Base-by-base conservation (phyloP, 169 alveolate species). In the Eimeria acervulina region DNA sequence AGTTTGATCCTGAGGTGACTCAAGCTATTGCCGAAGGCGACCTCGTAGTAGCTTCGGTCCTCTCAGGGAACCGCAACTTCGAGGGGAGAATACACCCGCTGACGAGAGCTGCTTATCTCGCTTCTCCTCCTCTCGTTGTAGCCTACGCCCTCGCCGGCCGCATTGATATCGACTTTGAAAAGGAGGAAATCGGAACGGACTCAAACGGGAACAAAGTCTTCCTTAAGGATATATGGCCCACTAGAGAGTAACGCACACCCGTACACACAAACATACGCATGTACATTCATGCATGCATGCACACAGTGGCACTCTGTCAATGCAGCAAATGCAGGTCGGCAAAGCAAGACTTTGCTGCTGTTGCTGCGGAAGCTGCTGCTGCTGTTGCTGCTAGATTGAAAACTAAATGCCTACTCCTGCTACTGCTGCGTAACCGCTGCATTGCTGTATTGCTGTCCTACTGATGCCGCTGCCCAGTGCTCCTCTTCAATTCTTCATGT, bases 51-150 rank as follows among this genome's bases (percentile, higher is more conserved):
- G 98, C 99, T 21, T 99, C 99, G 36, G 99, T 99, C 7, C 98
- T 99, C 28, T 98, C 99, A 21, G 99, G 99, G 61, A 99, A 99
- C 97, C 93, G 99, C 90, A 99, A 99, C 98, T 99, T 99, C 96
- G 99, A 99, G 97, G 99, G 99, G 12, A 96, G 99, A 52, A 99
- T 99, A 31, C 99, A 99, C 97, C 99, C 99, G 21, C 97, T 97
- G 78, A 98, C 99, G 38, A 97, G 99, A 81, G 99, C 99, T 61
- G 99, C 99, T 97, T 99, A 98, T 96, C 98, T 99, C 68, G 99
- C 99, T 40, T 98, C 99, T 36, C 99, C 99, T 8, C 99, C 99
- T 10, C 98, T 99, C 90, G 99, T 98, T 59, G 99, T 99, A 33
- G 99, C 99, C 47, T 98, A 98, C 94, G 99, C 99, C 33, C 96